Evolutionary conservation across 768 basidiomycete genomes (phyloP), one percentile per base, ranked within the genome.

Genomic region (Mycena filopes): DNA sequence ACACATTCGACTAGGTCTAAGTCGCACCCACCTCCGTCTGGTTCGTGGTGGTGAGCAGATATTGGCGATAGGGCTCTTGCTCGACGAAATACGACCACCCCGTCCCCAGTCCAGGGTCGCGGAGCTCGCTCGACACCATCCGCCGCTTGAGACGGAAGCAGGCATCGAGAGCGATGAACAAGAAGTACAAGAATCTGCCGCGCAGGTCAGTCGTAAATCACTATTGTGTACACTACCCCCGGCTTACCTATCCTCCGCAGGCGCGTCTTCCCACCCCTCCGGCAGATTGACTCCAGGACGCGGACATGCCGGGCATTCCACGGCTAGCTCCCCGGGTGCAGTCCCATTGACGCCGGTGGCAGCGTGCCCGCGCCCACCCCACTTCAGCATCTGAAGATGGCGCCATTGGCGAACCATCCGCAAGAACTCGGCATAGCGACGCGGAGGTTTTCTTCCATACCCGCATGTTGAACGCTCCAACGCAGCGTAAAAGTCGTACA

Each of bases 61-160:
- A 68, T 1, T 60, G 53, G 8, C 40, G 45, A 40, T 70, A 75
- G 21, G 41, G 28, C 12, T 55, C 23, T 8, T 29, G 29, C 13
- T 55, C 48, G 4, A 63, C 31, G 20, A 70, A 51, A 45, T 67
- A 70, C 1, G 28, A 43, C 43, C 60, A 41, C 0, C 63, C 63
- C 16, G 36, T 40, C 1, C 55, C 45, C 0, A 65, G 31, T 7
- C 29, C 38, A 10, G 38, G 20, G 21, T 51, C 49, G 23, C 40
- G 18, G 26, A 38, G 21, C 8, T 28, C 43, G 26, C 58, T 60
- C 12, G 20, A 31, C 7, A 36, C 21, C 1, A 55, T 4, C 25
- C 38, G 40, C 18, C 65, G 54, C 31, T 72, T 74, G 21, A 73
- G 65, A 1, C 57, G 54, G 55, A 74, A 74, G 55, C 70, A 70